A percentile compares a stretch with the other conserved stretches of the same genome.
phyloP scores from a whole-genome alignment of 78 protist species.

The Pirum gemmata region DNA sequence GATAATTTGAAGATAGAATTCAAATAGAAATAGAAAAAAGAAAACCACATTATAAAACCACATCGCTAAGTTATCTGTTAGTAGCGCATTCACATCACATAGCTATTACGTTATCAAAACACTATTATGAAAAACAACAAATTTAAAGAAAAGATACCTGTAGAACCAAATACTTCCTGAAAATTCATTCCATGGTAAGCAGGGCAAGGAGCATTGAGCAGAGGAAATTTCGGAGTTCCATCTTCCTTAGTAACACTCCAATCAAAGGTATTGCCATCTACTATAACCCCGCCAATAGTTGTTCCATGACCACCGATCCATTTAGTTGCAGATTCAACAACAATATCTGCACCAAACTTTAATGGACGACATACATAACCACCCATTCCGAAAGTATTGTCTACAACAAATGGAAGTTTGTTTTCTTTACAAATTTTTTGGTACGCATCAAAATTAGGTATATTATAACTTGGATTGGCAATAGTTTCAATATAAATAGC shows the following conservation, averaged over 20 bases:
- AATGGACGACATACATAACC: conserved; percentile 54
- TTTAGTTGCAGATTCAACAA: conserved; percentile 62
- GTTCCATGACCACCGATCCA: conserved; percentile 65
- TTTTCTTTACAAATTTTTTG: conserved; percentile 12
- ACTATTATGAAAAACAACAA: too few relatives aligned
- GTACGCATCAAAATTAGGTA: conserved; percentile 54
- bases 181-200: conserved; percentile 54
- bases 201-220: conserved; percentile 7
- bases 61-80: too few relatives aligned
- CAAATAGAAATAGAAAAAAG: neutral
- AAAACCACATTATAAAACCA: neutral
- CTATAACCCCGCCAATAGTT: conserved; percentile 59
- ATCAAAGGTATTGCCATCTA: conserved; percentile 48
- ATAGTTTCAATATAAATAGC: conserved; percentile 58
- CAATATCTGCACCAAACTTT: conserved; percentile 62
- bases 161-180: conserved; percentile 42
- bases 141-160: too few relatives aligned
- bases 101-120: too few relatives aligned
- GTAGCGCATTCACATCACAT: too few relatives aligned
- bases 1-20: neutral
- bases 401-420: conserved; percentile 57
- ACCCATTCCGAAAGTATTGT: conserved; percentile 61
- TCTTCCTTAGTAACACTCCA: conserved; percentile 46
- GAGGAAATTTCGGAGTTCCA: conserved; percentile 29
- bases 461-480: conserved; percentile 56